Evolutionary conservation across 1,284 basidiomycete species (phyloP).

Genomic region (Tremellales sp.): DNA sequence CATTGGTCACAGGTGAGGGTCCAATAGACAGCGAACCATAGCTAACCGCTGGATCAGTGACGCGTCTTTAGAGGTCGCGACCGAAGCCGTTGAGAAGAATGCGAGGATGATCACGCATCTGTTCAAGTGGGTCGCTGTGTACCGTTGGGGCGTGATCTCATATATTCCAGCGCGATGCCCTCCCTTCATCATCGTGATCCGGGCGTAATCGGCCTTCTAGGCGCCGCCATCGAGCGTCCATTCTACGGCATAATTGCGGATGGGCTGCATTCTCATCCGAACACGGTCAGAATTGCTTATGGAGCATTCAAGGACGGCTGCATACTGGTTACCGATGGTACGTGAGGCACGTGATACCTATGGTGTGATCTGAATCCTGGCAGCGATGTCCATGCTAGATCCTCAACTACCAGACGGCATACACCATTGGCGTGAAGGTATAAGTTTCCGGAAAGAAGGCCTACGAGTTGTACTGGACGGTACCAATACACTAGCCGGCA

Average conservation of each 20-base stretch:
- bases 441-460: conserved; percentile 75
- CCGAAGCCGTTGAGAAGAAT: conserved; percentile 40
- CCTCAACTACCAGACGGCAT: conserved; percentile 75
- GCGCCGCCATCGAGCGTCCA: conserved; percentile 71
- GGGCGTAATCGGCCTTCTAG: conserved; percentile 76
- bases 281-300: conserved; percentile 81
- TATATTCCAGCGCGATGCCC: conserved; percentile 29
- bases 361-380: background rate
- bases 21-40: background rate
- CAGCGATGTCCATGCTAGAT: conserved; percentile 82
- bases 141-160: background rate
- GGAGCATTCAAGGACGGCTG: conserved; percentile 75
- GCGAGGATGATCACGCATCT: conserved; percentile 83
- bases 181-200: conserved; percentile 45
- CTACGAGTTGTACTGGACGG: conserved; percentile 76
- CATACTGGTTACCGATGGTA: conserved; percentile 82
- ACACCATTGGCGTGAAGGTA: conserved; percentile 70
- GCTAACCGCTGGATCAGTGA: too few relatives aligned
- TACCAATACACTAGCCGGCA: conserved; percentile 77
- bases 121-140: conserved; percentile 63
- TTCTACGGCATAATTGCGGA: conserved; percentile 81
- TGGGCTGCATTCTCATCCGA: conserved; percentile 84
- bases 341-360: too few relatives aligned
- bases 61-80: conserved; percentile 36
- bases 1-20: conserved; percentile 73